Percentiles rank a stretch among this genome's conserved stretches.
Conservation (phyloP, 1,284 basidiomycete species). For the Volvariella volvacea region DNA sequence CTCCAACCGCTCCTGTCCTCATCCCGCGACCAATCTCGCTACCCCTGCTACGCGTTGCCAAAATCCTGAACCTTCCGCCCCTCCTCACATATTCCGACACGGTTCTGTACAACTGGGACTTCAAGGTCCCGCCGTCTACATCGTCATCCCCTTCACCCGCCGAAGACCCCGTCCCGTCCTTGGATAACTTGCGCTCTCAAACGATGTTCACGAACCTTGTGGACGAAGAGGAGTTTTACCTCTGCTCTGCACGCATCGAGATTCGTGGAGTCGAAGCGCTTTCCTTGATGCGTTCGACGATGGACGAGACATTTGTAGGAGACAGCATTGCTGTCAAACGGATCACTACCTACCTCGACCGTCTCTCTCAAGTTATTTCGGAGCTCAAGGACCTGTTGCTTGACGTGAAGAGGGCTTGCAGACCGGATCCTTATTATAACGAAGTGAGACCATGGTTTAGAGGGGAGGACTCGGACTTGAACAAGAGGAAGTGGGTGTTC, state of each 20-base stretch:
- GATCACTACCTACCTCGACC: conserved; percentile 65
- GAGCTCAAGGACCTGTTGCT: conserved; percentile 59
- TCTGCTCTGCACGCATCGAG: conserved; percentile 87
- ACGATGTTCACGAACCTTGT: conserved; percentile 75
- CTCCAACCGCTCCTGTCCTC: conserved; percentile 39
- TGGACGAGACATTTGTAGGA: conserved; percentile 90
- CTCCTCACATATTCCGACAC: conserved; percentile 92
- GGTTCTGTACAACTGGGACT: conserved; percentile 88
- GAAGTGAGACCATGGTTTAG: conserved; percentile 90
- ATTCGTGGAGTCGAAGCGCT: conserved; percentile 83
- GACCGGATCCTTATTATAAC: conserved; percentile 81
- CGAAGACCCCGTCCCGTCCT: conserved; percentile 21
- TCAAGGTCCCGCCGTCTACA: conserved; percentile 20
- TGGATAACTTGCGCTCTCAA: conserved; percentile 57
- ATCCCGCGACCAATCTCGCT: conserved; percentile 74
- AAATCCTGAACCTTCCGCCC: conserved; percentile 78
- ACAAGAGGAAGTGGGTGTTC: conserved; percentile 69
- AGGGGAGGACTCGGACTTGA: conserved; percentile 70
- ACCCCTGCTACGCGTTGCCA: conserved; percentile 71
- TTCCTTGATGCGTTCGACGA: conserved; percentile 78
- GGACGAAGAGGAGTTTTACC: conserved; percentile 90
- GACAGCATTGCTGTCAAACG: conserved; percentile 72
- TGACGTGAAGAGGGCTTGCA: conserved; percentile 66
- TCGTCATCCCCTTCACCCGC: conserved; percentile 4
- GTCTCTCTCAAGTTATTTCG: conserved; percentile 64